A percentile compares a stretch with the other conserved stretches of the same genome.
Conservation (phyloP, 2,329 filamentous ascomycete species). For the Clonostachys chloroleuca region DNA sequence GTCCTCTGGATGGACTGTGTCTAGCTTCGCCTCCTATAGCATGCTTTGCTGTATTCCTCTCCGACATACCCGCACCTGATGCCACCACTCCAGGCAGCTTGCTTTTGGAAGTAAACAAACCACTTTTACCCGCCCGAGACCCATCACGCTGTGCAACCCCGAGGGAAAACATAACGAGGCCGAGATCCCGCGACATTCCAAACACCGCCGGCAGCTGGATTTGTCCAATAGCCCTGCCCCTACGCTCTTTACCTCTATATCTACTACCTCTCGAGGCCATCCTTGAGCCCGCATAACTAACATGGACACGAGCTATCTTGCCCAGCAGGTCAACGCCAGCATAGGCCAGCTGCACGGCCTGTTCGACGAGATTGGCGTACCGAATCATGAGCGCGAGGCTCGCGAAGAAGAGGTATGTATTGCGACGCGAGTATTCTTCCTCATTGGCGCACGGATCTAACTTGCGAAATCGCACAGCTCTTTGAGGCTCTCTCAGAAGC, state of each 20-base stretch:
- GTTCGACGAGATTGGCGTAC: conserved; percentile 97
- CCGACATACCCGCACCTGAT: background rate
- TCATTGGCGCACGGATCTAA: background rate
- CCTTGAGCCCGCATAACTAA: conserved; percentile 1
- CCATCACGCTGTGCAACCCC: background rate
- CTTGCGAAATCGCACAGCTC: conserved; percentile 48
- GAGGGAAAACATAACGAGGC: background rate
- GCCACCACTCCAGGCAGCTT: too few relatives aligned
- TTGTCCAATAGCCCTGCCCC: background rate
- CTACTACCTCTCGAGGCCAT: background rate
- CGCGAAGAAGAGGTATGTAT: conserved; percentile 78
- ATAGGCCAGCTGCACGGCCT: conserved; percentile 89
- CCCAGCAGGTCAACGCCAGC: conserved; percentile 92
- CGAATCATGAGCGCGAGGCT: conserved; percentile 83
- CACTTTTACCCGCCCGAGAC: background rate
- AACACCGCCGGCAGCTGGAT: too few relatives aligned
- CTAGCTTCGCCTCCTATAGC: background rate
- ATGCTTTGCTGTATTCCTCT: background rate
- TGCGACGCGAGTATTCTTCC: conserved; percentile 1
- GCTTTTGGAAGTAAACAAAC: background rate
- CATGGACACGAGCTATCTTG: conserved; percentile 91
- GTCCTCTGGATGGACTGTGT: too few relatives aligned
- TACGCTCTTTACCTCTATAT: background rate
- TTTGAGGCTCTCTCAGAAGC: conserved; percentile 90
- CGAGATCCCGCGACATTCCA: background rate